These are phyloP conservation scores for Astragalus glycyphyllos DNA, from an alignment of 306 rosid genomes.

Conservation along the genomic window DNA sequence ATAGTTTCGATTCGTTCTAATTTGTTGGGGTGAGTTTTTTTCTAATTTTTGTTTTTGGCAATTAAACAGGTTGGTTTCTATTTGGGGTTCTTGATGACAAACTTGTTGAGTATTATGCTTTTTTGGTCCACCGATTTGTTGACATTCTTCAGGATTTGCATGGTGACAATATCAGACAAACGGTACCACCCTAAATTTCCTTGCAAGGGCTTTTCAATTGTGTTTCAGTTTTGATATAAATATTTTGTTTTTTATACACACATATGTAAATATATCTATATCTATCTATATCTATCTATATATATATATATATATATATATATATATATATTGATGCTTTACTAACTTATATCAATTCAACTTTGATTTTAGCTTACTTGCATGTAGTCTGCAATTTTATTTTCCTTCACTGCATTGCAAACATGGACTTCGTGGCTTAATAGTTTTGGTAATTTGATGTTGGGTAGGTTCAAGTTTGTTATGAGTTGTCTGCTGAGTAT, in stretches of 20 bases:
- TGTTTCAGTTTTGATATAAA: background rate
- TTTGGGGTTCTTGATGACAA: too few relatives aligned
- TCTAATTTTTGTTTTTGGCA: too few relatives aligned
- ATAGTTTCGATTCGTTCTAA: too few relatives aligned
- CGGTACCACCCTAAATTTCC: constrained; percentile 47
- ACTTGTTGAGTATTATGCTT: too few relatives aligned
- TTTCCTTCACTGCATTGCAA: background rate
- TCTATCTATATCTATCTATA: too few relatives aligned
- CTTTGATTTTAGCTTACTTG: background rate
- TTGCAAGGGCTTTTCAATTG: background rate
- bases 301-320: too few relatives aligned
- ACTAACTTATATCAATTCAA: background rate
- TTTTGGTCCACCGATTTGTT: too few relatives aligned
- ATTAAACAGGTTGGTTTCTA: too few relatives aligned
- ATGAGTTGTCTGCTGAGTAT: constrained; percentile 93
- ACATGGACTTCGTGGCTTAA: constrained; percentile 24
- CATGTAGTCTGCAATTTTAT: background rate
- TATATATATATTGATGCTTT: background rate
- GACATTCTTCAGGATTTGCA: too few relatives aligned
- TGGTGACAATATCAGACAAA: constrained; percentile 88
- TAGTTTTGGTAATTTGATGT: constrained; percentile 38
- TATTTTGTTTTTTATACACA: too few relatives aligned
- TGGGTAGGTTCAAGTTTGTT: constrained; percentile 93
- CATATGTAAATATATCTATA: too few relatives aligned
- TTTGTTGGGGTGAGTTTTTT: too few relatives aligned